phyloP scores from a whole-genome alignment of 257 asterid genomes.

The Solanum tacnaense region DNA sequence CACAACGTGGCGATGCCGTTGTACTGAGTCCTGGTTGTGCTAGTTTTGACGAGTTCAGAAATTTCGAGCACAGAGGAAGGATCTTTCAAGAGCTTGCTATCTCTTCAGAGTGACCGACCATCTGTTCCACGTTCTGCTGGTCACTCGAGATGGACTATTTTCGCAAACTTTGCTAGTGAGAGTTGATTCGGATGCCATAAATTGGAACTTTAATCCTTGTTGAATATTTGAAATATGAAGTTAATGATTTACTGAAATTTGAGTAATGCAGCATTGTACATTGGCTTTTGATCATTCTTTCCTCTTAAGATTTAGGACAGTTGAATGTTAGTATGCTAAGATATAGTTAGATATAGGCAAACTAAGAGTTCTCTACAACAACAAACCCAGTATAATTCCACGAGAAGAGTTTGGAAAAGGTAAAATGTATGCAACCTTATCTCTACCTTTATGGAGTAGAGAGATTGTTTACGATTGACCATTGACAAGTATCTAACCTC shows the following conservation, averaged over 20 bases:
- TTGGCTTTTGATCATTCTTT: not conserved
- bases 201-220: not conserved
- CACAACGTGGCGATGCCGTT: slow-evolving; percentile 22
- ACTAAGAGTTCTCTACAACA: not conserved
- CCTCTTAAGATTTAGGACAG: not conserved
- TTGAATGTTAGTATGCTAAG: not conserved
- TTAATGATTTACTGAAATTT: not conserved
- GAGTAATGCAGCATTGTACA: not conserved
- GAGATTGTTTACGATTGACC: not conserved
- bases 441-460: not conserved
- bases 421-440: not conserved
- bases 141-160: not conserved
- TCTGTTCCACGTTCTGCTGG: not conserved
- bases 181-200: not conserved
- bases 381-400: not conserved
- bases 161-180: not conserved
- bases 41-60: slow-evolving; percentile 31
- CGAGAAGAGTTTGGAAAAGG: not conserved
- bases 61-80: slow-evolving; percentile 29
- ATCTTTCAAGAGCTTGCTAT: slow-evolving; percentile 24
- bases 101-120: not conserved
- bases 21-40: slow-evolving; percentile 30
- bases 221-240: not conserved
- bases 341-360: not conserved
- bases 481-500: not conserved